Evolutionary conservation across 352 stramenopile genomes (phyloP), one percentile per base, ranked within the genome.

Genomic region (Stramenopiles sp.): DNA sequence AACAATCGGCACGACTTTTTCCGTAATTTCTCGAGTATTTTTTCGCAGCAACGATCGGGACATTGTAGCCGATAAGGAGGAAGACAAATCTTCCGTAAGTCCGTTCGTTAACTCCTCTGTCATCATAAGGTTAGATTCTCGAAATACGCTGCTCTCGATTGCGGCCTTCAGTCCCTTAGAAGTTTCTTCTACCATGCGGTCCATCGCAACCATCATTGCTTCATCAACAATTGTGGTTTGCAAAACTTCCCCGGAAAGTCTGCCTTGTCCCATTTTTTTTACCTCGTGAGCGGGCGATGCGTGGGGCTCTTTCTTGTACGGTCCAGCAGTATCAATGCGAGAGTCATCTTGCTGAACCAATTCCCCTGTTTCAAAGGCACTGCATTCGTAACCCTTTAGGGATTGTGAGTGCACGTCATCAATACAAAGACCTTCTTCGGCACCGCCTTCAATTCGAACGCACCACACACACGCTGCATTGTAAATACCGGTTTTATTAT

Each of bases 381-480:
- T n/a, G n/a, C n/a, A n/a, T n/a, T n/a, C n/a, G n/a, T n/a, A n/a
- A n/a, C n/a, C n/a, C n/a, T n/a, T n/a, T n/a, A n/a, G n/a, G n/a
- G n/a, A n/a, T n/a, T n/a, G n/a, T n/a, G n/a, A n/a, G 35, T 71
- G 53, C 12, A 2, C 53, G 33, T 71, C 53, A 35, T 71, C 53
- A 2, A 6, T 33, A 6, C 53, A 71, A 35, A 31, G 33, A 35
- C 53, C 53, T 6, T 71, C 53, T 6, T 71, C 53, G 2, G 53
- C 53, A 2, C 53, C 53, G 35, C 53, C 53, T 6, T 2, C 53
- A 4, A 31, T 2, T 71, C 53, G 33, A 6, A 33, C 35, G 35
- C 53, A 71, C 53, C 53, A 71, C 2, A 71, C 53, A 6, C 53
- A 71, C 12, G n/a, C n/a, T n/a, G n/a, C n/a, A n/a, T n/a, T n/a